Evolutionary conservation across 352 stramenopile species (phyloP).

Genomic region (Peronospora tabacina): DNA sequence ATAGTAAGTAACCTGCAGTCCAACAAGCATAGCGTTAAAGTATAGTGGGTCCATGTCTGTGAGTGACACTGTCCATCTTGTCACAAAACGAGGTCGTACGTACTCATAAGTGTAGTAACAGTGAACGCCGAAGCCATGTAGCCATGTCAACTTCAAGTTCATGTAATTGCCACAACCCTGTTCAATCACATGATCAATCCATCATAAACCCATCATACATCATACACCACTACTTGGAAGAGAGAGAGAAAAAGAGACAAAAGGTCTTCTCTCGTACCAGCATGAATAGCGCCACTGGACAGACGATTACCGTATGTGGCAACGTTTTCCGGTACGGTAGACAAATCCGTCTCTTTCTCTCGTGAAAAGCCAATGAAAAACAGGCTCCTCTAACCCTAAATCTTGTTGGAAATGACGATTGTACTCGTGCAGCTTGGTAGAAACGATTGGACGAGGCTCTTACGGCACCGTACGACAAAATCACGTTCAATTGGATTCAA

Average conservation of each 20-base stretch:
- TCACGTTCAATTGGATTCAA: background rate
- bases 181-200: background rate
- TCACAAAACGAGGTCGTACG: no score
- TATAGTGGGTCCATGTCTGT: background rate
- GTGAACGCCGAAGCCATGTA: background rate
- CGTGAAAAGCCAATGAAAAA: slow-evolving; percentile 1
- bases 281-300: slow-evolving; percentile 57
- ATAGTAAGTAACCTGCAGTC: background rate
- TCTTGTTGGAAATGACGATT: slow-evolving; percentile 3
- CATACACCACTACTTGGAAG: slow-evolving; percentile 12
- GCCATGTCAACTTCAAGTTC: background rate
- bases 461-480: slow-evolving; percentile 62
- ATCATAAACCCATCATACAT: slow-evolving; percentile 8
- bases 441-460: slow-evolving; percentile 72
- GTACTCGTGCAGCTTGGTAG: slow-evolving; percentile 43
- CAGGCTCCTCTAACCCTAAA: background rate
- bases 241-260: slow-evolving; percentile 15
- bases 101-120: no score
- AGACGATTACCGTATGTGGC: slow-evolving; percentile 73
- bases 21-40: background rate
- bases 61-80: background rate
- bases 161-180: background rate
- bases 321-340: slow-evolving; percentile 62
- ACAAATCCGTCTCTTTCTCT: background rate
- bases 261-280: slow-evolving; percentile 1